phyloP scores from a whole-genome alignment of 495 filamentous ascomycete genomes.

The Podospora appendiculata region DNA sequence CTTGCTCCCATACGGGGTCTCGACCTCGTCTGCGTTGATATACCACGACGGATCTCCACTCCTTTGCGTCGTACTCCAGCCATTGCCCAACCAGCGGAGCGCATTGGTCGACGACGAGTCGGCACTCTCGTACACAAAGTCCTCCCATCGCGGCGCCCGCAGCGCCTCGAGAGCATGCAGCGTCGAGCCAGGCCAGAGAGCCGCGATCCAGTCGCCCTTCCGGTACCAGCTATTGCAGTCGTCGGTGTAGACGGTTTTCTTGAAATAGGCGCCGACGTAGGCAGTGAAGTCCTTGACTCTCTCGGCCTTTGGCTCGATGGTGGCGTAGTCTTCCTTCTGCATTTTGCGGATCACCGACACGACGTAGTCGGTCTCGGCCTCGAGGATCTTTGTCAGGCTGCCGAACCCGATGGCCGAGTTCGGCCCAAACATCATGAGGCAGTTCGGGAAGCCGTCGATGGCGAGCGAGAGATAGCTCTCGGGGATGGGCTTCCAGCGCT shows the following conservation, averaged over 20 bases:
- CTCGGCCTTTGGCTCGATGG: constrained; percentile 42
- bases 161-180: constrained; percentile 37
- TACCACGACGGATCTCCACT: constrained; percentile 42
- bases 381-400: constrained; percentile 46
- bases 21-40: constrained; percentile 36
- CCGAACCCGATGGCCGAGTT: constrained; percentile 52
- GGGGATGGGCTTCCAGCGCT: constrained; percentile 43
- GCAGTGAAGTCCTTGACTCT: constrained; percentile 54
- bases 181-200: constrained; percentile 36
- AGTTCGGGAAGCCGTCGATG: constrained; percentile 60
- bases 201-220: constrained; percentile 25
- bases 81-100: constrained; percentile 43
- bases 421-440: constrained; percentile 54
- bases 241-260: constrained; percentile 54
- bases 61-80: constrained; percentile 38
- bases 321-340: constrained; percentile 57
- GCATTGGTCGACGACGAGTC: constrained; percentile 16
- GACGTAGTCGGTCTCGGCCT: constrained; percentile 54
- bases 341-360: constrained; percentile 57
- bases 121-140: constrained; percentile 29
- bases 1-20: constrained; percentile 27
- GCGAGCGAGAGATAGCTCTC: constrained; percentile 58
- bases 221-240: constrained; percentile 70
- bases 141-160: constrained; percentile 37
- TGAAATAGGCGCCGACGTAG: constrained; percentile 56